Base-by-base conservation (phyloP, 2,329 filamentous ascomycete genomes). In the Domatiomyces globalis region DNA sequence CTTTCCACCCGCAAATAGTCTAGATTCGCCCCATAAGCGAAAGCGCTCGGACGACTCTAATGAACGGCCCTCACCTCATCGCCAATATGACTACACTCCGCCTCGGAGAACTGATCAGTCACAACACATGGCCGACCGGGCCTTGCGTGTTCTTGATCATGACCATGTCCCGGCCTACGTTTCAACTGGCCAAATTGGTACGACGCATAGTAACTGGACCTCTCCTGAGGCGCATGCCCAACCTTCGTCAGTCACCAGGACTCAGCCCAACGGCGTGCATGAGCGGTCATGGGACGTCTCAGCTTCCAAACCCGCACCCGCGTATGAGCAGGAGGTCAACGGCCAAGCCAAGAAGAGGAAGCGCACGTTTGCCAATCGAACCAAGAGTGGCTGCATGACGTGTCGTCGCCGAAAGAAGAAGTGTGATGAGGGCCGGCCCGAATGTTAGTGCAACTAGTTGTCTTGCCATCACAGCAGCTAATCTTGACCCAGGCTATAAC, bases 381-480 rank as follows among this genome's bases (percentile, higher is more conserved):
- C 90, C 18, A 96, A 96, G 71, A 95, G 89, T 8, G 88, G 89
- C 29, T 96, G 90, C 66, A 80, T 94, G 69, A 96, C 90, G 5
- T 96, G 90, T 66, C 78, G 90, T 54, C 80, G 80, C 64, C 79
- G 90, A 53, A 96, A 96, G 77, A 96, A 96, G 80, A 96, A 96
- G 70, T 96, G 92, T 64, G 90, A 96, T 65, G 92, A 96, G 71
- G 79, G 78, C 50, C 94, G 94, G 67, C 92, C 92, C 22, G 81
- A 87, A 67, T 96, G 92, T 94, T 74, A 75, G 85, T 67, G 48
- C 50, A 47, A 19, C 49, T 33, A 25, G 27, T 46, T 53, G 33
- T 22, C 25, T 18, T 36, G 2, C 15, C 25, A 36, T 25, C 29
- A 22, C 46, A 39, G 43, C 25, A n/a, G 25, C 45, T 50, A 27